phyloP scores from a whole-genome alignment of 305 asterid genomes.

The Ajuga reptans region DNA sequence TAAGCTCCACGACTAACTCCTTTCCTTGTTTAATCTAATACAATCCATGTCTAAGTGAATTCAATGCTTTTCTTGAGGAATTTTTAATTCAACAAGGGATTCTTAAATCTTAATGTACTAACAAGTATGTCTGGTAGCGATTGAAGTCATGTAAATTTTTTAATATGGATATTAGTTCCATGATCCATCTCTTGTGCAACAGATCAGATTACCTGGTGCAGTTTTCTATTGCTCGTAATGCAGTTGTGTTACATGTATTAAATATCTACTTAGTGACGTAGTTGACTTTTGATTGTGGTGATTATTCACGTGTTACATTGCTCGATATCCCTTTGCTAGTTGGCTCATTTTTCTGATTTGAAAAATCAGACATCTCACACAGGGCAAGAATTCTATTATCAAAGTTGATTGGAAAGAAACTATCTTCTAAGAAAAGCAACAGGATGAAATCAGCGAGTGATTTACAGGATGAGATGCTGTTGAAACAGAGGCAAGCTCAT shows the following conservation, averaged over 20 bases:
- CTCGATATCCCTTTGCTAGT: slow-evolving; percentile 24
- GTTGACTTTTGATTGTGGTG: slow-evolving; percentile 9
- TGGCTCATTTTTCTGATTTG: slow-evolving; percentile 73
- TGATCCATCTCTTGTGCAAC: neutral
- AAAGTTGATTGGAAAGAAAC: slow-evolving; percentile 69
- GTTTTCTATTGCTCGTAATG: neutral
- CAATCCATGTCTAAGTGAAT: neutral
- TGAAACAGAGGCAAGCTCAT: slow-evolving; percentile 74
- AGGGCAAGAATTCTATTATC: slow-evolving; percentile 76
- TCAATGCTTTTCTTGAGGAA: neutral
- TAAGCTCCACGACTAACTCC: slow-evolving; percentile 5
- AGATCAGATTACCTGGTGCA: neutral
- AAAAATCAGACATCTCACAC: slow-evolving; percentile 83
- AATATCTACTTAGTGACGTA: neutral
- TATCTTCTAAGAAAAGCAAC: slow-evolving; percentile 48
- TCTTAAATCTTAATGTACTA: slow-evolving; percentile 1
- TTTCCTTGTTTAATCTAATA: neutral
- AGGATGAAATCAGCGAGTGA: slow-evolving; percentile 52
- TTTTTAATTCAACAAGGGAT: neutral
- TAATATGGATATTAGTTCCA: neutral
- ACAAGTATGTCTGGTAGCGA: neutral
- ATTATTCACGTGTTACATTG: neutral
- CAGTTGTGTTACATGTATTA: neutral
- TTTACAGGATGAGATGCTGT: slow-evolving; percentile 63
- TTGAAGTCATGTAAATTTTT: neutral